Evolutionary conservation across 352 stramenopile genomes (phyloP).

Genomic region (Phytophthora vignae): DNA sequence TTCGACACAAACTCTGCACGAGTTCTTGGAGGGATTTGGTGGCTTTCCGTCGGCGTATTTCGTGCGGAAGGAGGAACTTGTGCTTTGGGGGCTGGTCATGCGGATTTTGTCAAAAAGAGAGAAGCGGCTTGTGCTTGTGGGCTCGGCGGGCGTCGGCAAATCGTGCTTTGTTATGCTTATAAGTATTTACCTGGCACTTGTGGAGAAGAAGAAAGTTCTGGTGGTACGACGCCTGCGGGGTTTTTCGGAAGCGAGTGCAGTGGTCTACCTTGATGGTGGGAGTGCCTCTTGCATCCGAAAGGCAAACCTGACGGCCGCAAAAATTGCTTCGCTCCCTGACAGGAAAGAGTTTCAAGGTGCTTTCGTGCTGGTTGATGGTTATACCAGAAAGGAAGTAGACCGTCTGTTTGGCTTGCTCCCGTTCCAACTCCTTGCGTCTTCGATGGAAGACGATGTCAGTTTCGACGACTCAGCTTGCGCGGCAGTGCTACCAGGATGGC

Average conservation of each 20-base stretch:
- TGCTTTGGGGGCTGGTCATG: constrained; percentile 34
- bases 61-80: constrained; percentile 28
- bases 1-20: constrained; percentile 13
- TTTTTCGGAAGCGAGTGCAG: constrained; percentile 14
- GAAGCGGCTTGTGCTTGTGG: constrained; percentile 30
- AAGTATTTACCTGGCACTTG: constrained; percentile 32
- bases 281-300: constrained; percentile 22
- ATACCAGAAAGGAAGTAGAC: constrained; percentile 27
- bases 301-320: constrained; percentile 16
- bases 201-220: constrained; percentile 33
- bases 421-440: constrained; percentile 30
- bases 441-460: constrained; percentile 16
- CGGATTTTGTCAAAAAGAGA: constrained; percentile 22
- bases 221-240: constrained; percentile 28
- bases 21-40: constrained; percentile 29
- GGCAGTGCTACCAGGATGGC: constrained; percentile 35
- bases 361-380: constrained; percentile 33
- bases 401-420: constrained; percentile 20
- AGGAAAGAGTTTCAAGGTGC: constrained; percentile 29
- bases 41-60: constrained; percentile 38
- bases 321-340: constrained; percentile 27
- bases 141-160: constrained; percentile 38
- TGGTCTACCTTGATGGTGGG: constrained; percentile 32
- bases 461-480: constrained; percentile 6
- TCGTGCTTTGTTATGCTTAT: constrained; percentile 36